Evolutionary conservation across 2,329 filamentous ascomycete species (phyloP).

Genomic region (Cladophialophora exuberans): DNA sequence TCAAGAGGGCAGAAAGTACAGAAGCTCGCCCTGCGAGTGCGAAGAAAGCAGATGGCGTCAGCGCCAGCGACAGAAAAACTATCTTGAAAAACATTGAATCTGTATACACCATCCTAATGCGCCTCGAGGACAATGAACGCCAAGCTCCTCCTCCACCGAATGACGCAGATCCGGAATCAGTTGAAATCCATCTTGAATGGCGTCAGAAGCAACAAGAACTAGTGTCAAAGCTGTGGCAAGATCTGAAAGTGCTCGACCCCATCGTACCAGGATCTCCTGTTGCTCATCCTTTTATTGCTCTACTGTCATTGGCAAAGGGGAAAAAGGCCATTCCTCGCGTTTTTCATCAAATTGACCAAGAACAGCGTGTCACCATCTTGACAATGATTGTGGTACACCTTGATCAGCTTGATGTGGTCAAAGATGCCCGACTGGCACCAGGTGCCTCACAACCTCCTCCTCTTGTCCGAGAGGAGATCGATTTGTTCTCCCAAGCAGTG

Average conservation of each 20-base stretch:
- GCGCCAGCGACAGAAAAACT: slow-evolving; percentile 75
- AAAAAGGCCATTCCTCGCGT: slow-evolving; percentile 95
- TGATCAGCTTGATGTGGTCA: slow-evolving; percentile 87
- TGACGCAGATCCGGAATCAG: slow-evolving; percentile 64
- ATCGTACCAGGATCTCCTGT: slow-evolving; percentile 72
- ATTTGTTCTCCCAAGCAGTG: slow-evolving; percentile 84
- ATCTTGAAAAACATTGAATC: slow-evolving; percentile 84
- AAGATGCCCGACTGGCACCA: slow-evolving; percentile 72
- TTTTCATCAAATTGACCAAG: slow-evolving; percentile 88
- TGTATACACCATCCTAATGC: slow-evolving; percentile 87
- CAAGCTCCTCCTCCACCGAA: slow-evolving; percentile 71
- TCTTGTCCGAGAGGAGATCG: slow-evolving; percentile 84
- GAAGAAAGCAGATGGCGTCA: slow-evolving; percentile 54
- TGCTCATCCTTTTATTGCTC: slow-evolving; percentile 90
- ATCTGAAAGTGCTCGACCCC: slow-evolving; percentile 90
- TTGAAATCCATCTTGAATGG: slow-evolving; percentile 80
- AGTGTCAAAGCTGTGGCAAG: slow-evolving; percentile 79
- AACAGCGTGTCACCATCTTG: slow-evolving; percentile 88
- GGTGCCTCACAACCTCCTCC: slow-evolving; percentile 75
- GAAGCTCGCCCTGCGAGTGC: slow-evolving; percentile 53
- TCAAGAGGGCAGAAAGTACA: slow-evolving; percentile 79
- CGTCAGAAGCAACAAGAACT: slow-evolving; percentile 69
- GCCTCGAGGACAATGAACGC: slow-evolving; percentile 89
- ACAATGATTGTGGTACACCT: slow-evolving; percentile 96
- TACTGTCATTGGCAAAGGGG: slow-evolving; percentile 91